Evolutionary conservation across 169 alveolate genomes (phyloP).

Genomic region (Plasmodium gallinaceum): DNA sequence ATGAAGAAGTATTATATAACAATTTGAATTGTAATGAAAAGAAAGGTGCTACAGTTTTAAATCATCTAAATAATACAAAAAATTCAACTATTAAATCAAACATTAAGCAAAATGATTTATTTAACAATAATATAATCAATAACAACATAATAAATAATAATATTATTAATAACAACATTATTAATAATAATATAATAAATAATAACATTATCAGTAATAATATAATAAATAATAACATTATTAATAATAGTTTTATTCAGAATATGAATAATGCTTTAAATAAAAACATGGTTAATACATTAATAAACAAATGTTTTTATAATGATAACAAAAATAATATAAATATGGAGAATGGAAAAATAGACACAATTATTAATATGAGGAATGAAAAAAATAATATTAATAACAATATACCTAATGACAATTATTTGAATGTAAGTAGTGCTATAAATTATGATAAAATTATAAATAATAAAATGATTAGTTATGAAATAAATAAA

Average conservation of each 20-base stretch:
- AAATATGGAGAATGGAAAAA: too few species aligned
- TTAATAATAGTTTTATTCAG: constrained; percentile 19
- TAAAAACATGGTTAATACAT: background rate
- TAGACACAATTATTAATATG: background rate
- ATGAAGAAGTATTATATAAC: background rate
- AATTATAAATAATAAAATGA: background rate
- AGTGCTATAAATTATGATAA: background rate
- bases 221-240: constrained; percentile 15
- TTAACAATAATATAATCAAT: background rate
- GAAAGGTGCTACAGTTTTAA: background rate
- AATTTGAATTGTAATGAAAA: background rate
- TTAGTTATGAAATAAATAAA: background rate
- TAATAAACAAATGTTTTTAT: constrained; percentile 20
- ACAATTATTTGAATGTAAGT: background rate
- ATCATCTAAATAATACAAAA: background rate
- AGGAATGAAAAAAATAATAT: background rate
- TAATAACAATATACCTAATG: background rate
- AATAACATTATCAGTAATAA: constrained; percentile 26
- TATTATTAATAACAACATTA: constrained; percentile 21
- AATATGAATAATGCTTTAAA: background rate
- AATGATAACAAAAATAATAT: constrained; percentile 1
- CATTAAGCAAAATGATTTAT: background rate
- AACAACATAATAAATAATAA: constrained; percentile 10
- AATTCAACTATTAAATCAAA: background rate
- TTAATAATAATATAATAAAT: constrained; percentile 29